Percentiles rank a stretch among this genome's conserved stretches.
Conservation (phyloP, 208 protist genomes). For the Leishmania lainsoni region DNA sequence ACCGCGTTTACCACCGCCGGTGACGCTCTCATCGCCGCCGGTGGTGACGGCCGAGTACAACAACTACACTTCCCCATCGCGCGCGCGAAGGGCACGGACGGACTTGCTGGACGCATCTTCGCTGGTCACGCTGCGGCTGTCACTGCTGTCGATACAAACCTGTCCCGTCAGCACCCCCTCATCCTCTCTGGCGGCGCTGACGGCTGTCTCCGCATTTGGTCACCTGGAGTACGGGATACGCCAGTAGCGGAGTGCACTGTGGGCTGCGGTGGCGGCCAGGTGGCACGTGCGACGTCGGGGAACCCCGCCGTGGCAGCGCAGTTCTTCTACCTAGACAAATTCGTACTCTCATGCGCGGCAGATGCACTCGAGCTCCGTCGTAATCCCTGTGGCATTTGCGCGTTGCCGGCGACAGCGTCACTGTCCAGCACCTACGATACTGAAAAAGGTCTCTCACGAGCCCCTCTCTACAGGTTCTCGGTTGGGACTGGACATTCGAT, state of each 20-base stretch:
- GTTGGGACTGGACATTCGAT: conserved; percentile 50
- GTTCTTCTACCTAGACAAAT: conserved; percentile 85
- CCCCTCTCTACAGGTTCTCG: conserved; percentile 35
- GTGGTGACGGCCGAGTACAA: conserved; percentile 44
- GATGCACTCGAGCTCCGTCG: conserved; percentile 47
- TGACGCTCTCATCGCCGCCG: conserved; percentile 47
- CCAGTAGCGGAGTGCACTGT: conserved; percentile 17
- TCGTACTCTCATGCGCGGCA: conserved; percentile 57
- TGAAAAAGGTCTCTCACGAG: conserved; percentile 22
- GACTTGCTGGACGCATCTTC: conserved; percentile 39
- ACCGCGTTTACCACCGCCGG: conserved; percentile 49
- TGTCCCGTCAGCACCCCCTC: conserved; percentile 56
- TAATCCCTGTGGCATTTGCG: neutral
- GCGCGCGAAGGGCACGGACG: conserved; percentile 30
- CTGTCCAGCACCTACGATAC: conserved; percentile 25
- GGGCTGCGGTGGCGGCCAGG: neutral
- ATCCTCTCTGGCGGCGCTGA: conserved; percentile 60
- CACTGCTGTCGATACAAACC: conserved; percentile 56
- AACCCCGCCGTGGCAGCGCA: conserved; percentile 45
- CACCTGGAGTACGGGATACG: conserved; percentile 34
- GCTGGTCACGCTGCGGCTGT: conserved; percentile 38
- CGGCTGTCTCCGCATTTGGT: conserved; percentile 62
- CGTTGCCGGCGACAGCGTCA: neutral
- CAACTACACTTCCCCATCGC: conserved; percentile 54
- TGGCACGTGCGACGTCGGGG: neutral